These are phyloP conservation scores for Fennellomyces sp. DNA, from an alignment of 371 early-diverging fungal species.

Conservation along the genomic window DNA sequence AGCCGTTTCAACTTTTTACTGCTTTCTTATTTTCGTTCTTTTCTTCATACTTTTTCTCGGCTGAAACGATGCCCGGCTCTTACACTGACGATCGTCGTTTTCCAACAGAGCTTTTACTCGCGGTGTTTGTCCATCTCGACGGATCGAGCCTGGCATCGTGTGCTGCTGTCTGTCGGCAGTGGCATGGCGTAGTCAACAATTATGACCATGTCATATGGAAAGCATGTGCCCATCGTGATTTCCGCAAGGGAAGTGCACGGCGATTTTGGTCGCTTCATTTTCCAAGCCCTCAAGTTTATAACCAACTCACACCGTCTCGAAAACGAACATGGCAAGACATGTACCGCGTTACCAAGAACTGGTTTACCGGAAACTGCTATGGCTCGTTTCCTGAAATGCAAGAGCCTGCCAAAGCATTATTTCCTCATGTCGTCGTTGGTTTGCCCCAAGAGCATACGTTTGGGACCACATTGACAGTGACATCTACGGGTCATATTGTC, in stretches of 20 bases:
- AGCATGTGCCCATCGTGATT: slow-evolving; percentile 30
- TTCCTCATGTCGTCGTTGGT: slow-evolving; percentile 43
- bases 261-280: slow-evolving; percentile 46
- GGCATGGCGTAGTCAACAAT: slow-evolving; percentile 30
- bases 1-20: background rate
- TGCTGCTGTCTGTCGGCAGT: slow-evolving; percentile 34
- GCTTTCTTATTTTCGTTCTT: slow-evolving; percentile 10
- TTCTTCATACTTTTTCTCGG: slow-evolving; percentile 9
- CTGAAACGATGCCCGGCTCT: background rate
- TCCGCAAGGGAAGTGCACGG: slow-evolving; percentile 13
- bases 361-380: slow-evolving; percentile 49
- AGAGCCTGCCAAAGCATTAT: background rate
- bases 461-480: slow-evolving; percentile 43
- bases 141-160: slow-evolving; percentile 33
- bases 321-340: slow-evolving; percentile 50
- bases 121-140: slow-evolving; percentile 39
- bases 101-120: slow-evolving; percentile 42
- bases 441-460: slow-evolving; percentile 55
- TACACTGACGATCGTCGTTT: slow-evolving; percentile 14
- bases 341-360: slow-evolving; percentile 57
- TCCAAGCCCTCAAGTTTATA: slow-evolving; percentile 28
- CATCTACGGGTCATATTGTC: slow-evolving; percentile 31
- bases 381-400: slow-evolving; percentile 38
- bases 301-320: slow-evolving; percentile 7
- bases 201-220: slow-evolving; percentile 48